Evolutionary conservation across 306 rosid genomes (phyloP), one percentile per base, ranked within the genome.

Genomic region (Sicyos edulis): DNA sequence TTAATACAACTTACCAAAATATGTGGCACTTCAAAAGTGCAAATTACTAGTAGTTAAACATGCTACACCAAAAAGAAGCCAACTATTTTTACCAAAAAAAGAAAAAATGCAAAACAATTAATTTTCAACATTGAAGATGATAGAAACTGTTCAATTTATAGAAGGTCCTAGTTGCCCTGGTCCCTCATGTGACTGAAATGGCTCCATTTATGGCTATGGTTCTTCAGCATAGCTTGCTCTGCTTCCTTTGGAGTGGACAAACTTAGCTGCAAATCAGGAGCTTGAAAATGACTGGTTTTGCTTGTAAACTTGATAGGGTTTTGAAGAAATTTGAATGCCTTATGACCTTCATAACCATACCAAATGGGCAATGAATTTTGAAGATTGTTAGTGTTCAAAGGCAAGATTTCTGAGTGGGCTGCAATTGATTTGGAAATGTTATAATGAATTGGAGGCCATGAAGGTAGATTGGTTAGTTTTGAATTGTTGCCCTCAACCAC

Each of bases 191-290:
- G 6, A 55, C 60, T 55, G 60, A 20, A 55, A 55, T 55, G 26
- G 60, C 60, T 55, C 60, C 60, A 55, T 52, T 52, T 15, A 55
- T 55, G 60, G 60, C 29, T 8, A 54, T 54, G 59, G 4, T 54
- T 19, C 11, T 54, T 22, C 59, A 54, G 24, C 12, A 19, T 6
- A 26, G 29, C 13, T 55, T 17, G 11, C 2, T 7, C 29, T 1
- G 9, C 60, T 20, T 26, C 14, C 14, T 55, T 55, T 20, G 69
- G 69, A 62, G 69, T 62, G 49, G 69, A 62, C 69, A 62, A 62
- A 62, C 69, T 62, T 13, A 62, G 69, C 69, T 62, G 69, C 69
- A 62, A 62, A 62, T 62, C 49, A 55, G 29, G 29, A 8, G 29
- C 13, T 6, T 54, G 59, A n/a, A 7, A 12, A 54, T 54, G 59